Evolutionary conservation across 495 filamentous ascomycete species (phyloP), one percentile per base, ranked within the genome.

Genomic region (Podospora appendiculata): DNA sequence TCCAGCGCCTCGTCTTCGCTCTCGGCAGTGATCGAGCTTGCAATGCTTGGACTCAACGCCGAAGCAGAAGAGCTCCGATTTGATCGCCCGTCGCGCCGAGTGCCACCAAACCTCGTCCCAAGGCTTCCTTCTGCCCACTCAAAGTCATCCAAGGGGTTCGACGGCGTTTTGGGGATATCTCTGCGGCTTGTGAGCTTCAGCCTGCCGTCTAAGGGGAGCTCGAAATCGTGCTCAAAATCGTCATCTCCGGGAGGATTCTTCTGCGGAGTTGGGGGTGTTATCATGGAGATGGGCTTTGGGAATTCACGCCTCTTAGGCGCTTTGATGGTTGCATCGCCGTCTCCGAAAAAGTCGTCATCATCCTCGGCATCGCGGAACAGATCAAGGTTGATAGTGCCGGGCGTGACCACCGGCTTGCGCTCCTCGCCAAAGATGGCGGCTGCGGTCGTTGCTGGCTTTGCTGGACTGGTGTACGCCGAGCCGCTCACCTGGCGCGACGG

Each of bases 61-160:
- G 90, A 95, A 32, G 87, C 85, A 11, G 90, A 88, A 1, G 89
- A 95, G 69, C 88, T 89, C 52, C 88, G 82, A 60, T 83, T 79
- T 25, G 88, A 93, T 32, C 82, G 79, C 11, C 76, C 79, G 63
- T 91, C 87, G 55, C 87, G 82, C 40, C 81, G 76, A 16, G 90
- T 93, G 42, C 89, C 91, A 43, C 86, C 93, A 69, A 90, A 86
- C 48, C 92, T 79, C 43, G 90, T 92, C 32, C 90, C 90, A 36
- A 94, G 76, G 66, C 89, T 95, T 32, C 89, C 90, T 68, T 97
- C 93, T 34, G 87, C 85, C 90, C 91, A 96, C 62, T 96, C 88
- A 52, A 94, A 81, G 51, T 95, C 92, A 36, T 92, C 89, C 47
- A 86, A 70, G 8, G 72, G 68, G 46, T 71, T 79, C 32, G 78